These are phyloP conservation scores for Ophiostoma pallidulum DNA, from an alignment of 2,329 filamentous ascomycete species.

Conservation along the genomic window DNA sequence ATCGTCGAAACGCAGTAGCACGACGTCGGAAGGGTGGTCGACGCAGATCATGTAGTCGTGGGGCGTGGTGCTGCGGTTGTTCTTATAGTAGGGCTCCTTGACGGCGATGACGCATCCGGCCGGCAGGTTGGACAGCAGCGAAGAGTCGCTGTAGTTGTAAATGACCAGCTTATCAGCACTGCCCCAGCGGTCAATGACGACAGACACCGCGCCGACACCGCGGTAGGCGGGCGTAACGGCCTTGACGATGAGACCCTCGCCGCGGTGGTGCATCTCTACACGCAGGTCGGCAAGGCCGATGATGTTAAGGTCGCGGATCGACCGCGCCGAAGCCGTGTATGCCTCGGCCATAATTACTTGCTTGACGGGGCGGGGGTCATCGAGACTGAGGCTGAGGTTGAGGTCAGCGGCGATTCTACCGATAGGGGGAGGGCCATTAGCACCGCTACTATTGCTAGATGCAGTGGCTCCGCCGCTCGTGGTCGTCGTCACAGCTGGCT, in stretches of 20 bases:
- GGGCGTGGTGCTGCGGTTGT: slow-evolving; percentile 21
- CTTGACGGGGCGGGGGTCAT: slow-evolving; percentile 20
- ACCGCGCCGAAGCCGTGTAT: slow-evolving; percentile 21
- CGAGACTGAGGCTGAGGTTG: not conserved
- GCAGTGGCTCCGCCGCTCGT: no score
- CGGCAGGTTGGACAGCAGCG: slow-evolving; percentile 24
- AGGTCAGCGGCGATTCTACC: no score
- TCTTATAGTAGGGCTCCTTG: slow-evolving; percentile 30
- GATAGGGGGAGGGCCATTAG: no score
- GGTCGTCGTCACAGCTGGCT: no score
- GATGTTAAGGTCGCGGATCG: slow-evolving; percentile 23
- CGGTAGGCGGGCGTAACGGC: slow-evolving; percentile 24
- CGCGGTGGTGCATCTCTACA: slow-evolving; percentile 27
- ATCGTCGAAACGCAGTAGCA: slow-evolving; percentile 23
- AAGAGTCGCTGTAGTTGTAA: slow-evolving; percentile 27
- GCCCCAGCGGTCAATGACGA: slow-evolving; percentile 29
- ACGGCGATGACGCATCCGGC: slow-evolving; percentile 23
- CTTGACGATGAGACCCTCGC: slow-evolving; percentile 24
- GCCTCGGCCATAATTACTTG: slow-evolving; percentile 21
- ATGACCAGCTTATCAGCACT: slow-evolving; percentile 28
- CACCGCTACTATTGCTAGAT: no score
- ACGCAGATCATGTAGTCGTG: slow-evolving; percentile 26
- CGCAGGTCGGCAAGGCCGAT: slow-evolving; percentile 24
- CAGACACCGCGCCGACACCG: slow-evolving; percentile 26
- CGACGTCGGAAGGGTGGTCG: slow-evolving; percentile 27